These are phyloP conservation scores for Epicoccum sorghinum DNA, from an alignment of 2,329 filamentous ascomycete species.

Conservation along the genomic window DNA sequence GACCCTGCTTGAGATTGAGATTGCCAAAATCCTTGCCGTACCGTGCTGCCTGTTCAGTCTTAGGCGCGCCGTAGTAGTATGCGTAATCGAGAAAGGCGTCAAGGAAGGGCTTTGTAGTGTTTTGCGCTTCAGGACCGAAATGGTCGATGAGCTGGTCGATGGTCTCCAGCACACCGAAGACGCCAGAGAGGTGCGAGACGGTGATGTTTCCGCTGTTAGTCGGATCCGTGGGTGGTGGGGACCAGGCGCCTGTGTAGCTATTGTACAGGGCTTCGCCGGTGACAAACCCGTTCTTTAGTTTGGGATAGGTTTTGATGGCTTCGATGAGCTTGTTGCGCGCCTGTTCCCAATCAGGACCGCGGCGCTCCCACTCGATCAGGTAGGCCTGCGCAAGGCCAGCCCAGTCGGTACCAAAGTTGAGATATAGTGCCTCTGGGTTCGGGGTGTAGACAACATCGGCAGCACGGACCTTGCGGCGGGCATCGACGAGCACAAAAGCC, in stretches of 20 bases:
- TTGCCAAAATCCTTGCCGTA: conserved; percentile 59
- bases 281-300: conserved; percentile 64
- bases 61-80: conserved; percentile 60
- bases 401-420: conserved; percentile 66
- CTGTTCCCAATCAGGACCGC: conserved; percentile 60
- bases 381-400: conserved; percentile 62
- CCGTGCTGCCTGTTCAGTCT: conserved; percentile 58
- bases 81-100: conserved; percentile 66
- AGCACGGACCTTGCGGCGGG: conserved; percentile 63
- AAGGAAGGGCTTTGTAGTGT: conserved; percentile 58
- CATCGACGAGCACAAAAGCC: conserved; percentile 61
- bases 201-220: conserved; percentile 59
- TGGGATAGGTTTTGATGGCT: conserved; percentile 59
- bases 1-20: conserved; percentile 60
- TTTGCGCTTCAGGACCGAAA: conserved; percentile 43
- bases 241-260: conserved; percentile 56
- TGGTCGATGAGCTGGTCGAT: conserved; percentile 62
- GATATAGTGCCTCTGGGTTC: conserved; percentile 51
- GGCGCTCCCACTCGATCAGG: conserved; percentile 66
- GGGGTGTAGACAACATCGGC: conserved; percentile 57
- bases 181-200: conserved; percentile 62
- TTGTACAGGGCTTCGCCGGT: conserved; percentile 63
- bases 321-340: conserved; percentile 58
- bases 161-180: conserved; percentile 66
- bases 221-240: conserved; percentile 60